Percentiles rank a stretch among this genome's conserved stretches.
These are phyloP conservation scores for Ogataea naganishii DNA, from an alignment of 805 yeast species.

Conservation along the genomic window DNA sequence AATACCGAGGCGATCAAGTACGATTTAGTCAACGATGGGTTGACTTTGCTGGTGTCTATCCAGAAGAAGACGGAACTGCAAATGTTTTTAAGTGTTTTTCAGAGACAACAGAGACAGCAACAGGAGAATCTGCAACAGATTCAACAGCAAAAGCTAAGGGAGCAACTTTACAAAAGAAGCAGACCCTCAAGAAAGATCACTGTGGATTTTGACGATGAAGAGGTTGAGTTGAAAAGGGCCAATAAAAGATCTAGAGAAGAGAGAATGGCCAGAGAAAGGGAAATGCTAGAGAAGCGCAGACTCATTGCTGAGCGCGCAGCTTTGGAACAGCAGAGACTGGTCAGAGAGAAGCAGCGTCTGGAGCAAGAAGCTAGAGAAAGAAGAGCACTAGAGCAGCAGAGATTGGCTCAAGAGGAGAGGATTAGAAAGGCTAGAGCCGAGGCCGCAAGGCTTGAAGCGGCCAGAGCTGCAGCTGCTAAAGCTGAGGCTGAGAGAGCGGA, in stretches of 20 bases:
- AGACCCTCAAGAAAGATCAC: no score
- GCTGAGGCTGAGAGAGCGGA: neutral
- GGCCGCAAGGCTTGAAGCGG: conserved; percentile 1
- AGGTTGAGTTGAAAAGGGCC: neutral
- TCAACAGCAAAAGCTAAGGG: no score
- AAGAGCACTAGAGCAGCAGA: neutral
- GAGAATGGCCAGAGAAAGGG: conserved; percentile 1
- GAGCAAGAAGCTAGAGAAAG: neutral
- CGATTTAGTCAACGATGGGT: conserved; percentile 12
- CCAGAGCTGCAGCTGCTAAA: neutral
- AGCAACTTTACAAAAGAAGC: no score
- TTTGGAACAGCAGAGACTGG: neutral
- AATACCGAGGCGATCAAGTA: conserved; percentile 10
- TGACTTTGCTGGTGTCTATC: conserved; percentile 11
- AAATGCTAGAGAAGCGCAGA: neutral
- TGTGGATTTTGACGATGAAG: conserved; percentile 1
- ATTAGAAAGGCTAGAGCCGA: neutral
- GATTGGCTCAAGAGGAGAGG: conserved; percentile 1
- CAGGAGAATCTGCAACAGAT: no score
- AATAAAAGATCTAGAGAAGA: conserved; percentile 2
- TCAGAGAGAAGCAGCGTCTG: no score
- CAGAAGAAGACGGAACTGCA: no score
- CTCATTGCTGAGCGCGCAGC: no score
- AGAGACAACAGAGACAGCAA: no score
- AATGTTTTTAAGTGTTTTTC: no score